Base-by-base conservation (phyloP, 805 yeast species). In the Candida mattraensis region DNA sequence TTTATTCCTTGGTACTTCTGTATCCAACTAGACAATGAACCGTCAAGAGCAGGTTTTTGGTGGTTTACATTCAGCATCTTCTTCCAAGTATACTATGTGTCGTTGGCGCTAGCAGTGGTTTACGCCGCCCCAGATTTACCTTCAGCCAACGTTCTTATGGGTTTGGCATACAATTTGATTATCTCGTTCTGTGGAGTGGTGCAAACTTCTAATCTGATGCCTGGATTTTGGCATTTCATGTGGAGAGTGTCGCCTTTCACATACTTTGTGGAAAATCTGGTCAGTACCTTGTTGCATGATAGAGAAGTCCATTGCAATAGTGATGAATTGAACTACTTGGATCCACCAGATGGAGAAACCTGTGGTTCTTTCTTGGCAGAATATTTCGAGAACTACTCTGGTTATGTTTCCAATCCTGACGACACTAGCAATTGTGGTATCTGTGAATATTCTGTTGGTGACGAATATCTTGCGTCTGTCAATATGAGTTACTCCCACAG, bases 201-300 rank as follows among this genome's bases (percentile, higher is more conserved):
- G 40, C 86, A 80, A 51, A 76, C 79, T 12, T 62, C 62, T 5
- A 25, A 42, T 3, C 61, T 68, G 35, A 72, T 84, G 80, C 93
- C 94, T 9, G 79, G 85, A 1, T 86, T 86, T 67, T 86, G 94
- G 94, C 78, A 74, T 30, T 86, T 83, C 57, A 83, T 86, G 88
- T 80, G 83, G 74, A 74, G 83, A 47, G 70, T 69, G 14, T 80
- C 86, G 17, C 94, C 84, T 7, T 72, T 73, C 60, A 83, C 91
- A 1, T 86, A 86, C 54, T 75, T 81, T 56, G 65, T 85, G 40
- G 78, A 76, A 44, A 53, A 48, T 29, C 67, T 76, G 34, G 65
- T 82, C 42, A 64, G 79, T 28, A 67, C 63, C 17, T 61, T 55
- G 19, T 67, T 71, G 34, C 80, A 80, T 45, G 71, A 68, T 24